Conservation (phyloP, 768 basidiomycete species). For the Mycena sanguinolenta region DNA sequence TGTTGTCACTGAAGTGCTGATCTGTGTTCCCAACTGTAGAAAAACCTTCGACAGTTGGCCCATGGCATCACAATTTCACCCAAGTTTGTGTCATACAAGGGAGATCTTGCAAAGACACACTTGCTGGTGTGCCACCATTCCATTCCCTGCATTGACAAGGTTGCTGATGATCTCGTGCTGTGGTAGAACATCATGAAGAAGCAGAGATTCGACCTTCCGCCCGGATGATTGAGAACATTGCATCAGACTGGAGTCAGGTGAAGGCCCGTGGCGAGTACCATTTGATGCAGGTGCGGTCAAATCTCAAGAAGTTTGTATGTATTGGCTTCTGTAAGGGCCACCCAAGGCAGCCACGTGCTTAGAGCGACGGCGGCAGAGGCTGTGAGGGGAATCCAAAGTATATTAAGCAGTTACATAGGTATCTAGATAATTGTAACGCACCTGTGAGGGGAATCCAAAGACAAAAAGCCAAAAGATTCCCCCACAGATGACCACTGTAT, state of each 20-base stretch:
- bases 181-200: constrained; percentile 11
- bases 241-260: constrained; percentile 8
- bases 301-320: constrained; percentile 12
- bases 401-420: too few relatives aligned
- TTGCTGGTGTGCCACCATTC: neutral
- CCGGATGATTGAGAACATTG: constrained; percentile 9
- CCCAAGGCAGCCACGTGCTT: too few relatives aligned
- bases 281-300: neutral
- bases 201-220: neutral
- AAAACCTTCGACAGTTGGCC: neutral
- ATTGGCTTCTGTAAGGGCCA: too few relatives aligned
- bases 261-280: constrained; percentile 10
- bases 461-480: too few relatives aligned
- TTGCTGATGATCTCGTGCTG: too few relatives aligned
- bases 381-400: too few relatives aligned
- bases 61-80: neutral
- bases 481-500: too few relatives aligned
- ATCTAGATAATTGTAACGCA: too few relatives aligned
- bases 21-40: neutral
- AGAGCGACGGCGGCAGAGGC: too few relatives aligned
- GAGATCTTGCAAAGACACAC: neutral
- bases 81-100: constrained; percentile 5
- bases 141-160: too few relatives aligned
- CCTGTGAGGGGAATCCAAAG: too few relatives aligned
- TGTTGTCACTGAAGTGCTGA: neutral